phyloP scores from a whole-genome alignment of 2,329 filamentous ascomycete genomes.

The Fusarium cyanostomum region DNA sequence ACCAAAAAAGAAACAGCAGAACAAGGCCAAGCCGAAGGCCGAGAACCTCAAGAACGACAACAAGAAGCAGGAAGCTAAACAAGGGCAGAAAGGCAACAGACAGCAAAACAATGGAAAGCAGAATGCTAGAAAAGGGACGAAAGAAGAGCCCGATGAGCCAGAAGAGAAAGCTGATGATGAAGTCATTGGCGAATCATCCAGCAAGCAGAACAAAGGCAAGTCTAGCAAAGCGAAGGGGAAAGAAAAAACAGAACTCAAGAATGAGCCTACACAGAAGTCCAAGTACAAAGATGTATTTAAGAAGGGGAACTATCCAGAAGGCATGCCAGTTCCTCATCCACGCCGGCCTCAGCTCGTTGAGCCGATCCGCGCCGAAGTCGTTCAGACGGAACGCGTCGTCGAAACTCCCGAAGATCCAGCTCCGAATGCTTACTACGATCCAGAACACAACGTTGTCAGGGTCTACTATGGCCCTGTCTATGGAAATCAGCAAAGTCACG shows the following conservation, averaged over 20 bases:
- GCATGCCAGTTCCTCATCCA: slow-evolving; percentile 43
- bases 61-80: slow-evolving; percentile 17
- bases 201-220: slow-evolving; percentile 34
- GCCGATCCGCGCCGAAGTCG: slow-evolving; percentile 58
- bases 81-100: slow-evolving; percentile 14
- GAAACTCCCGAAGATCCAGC: slow-evolving; percentile 62
- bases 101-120: slow-evolving; percentile 21
- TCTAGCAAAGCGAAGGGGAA: slow-evolving; percentile 18
- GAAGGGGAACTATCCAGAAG: slow-evolving; percentile 42
- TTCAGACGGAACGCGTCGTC: slow-evolving; percentile 65
- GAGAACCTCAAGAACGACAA: slow-evolving; percentile 2
- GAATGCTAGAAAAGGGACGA: slow-evolving; percentile 21
- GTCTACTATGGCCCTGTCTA: slow-evolving; percentile 67
- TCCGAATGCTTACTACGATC: slow-evolving; percentile 69
- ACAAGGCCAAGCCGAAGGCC: slow-evolving; percentile 19
- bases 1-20: slow-evolving; percentile 14
- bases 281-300: slow-evolving; percentile 32
- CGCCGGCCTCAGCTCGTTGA: slow-evolving; percentile 57
- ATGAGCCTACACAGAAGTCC: slow-evolving; percentile 7
- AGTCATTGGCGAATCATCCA: slow-evolving; percentile 8
- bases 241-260: slow-evolving; percentile 20
- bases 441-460: slow-evolving; percentile 60
- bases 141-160: slow-evolving; percentile 15
- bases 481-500: slow-evolving; percentile 57
- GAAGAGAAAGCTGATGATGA: slow-evolving; percentile 14